These are phyloP conservation scores for Halophytophthora batemanensis DNA, from an alignment of 352 stramenopile genomes.

Conservation along the genomic window DNA sequence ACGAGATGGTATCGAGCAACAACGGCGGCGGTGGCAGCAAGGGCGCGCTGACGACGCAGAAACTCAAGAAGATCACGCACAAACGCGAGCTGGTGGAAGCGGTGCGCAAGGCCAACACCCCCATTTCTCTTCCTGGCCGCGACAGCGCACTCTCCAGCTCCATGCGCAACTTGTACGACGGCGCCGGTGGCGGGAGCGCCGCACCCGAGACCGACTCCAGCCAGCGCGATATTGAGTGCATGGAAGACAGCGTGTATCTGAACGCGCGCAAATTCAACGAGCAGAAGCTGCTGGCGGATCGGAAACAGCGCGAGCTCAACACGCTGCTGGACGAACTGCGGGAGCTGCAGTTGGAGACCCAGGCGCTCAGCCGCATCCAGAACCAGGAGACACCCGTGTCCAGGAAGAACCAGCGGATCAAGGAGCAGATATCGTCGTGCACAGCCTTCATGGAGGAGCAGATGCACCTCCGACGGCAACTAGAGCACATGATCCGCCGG, in stretches of 20 bases:
- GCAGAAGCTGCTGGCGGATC: conserved; percentile 61
- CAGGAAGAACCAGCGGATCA: conserved; percentile 63
- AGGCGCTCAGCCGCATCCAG: conserved; percentile 63
- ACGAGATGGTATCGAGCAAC: conserved; percentile 32
- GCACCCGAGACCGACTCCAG: conserved; percentile 38
- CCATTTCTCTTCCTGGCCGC: conserved; percentile 51
- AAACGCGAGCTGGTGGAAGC: conserved; percentile 77
- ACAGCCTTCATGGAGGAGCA: conserved; percentile 78
- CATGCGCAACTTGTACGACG: conserved; percentile 23
- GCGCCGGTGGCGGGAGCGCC: conserved; percentile 4
- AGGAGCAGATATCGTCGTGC: conserved; percentile 65
- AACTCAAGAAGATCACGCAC: conserved; percentile 73
- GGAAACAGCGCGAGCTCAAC: conserved; percentile 63
- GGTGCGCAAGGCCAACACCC: conserved; percentile 69
- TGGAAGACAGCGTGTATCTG: conserved; percentile 69
- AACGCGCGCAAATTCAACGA: conserved; percentile 84
- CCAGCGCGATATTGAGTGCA: conserved; percentile 52
- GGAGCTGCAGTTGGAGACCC: conserved; percentile 66
- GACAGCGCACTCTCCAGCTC: conserved; percentile 30
- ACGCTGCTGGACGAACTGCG: conserved; percentile 67
- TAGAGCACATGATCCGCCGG: conserved; percentile 81
- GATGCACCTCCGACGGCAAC: conserved; percentile 64
- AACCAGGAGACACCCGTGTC: conserved; percentile 79
- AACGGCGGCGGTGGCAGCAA: conserved; percentile 22
- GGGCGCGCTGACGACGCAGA: conserved; percentile 22